Evolutionary conservation across 2,329 filamentous ascomycete species (phyloP).

Genomic region (Scedosporium dehoogii): DNA sequence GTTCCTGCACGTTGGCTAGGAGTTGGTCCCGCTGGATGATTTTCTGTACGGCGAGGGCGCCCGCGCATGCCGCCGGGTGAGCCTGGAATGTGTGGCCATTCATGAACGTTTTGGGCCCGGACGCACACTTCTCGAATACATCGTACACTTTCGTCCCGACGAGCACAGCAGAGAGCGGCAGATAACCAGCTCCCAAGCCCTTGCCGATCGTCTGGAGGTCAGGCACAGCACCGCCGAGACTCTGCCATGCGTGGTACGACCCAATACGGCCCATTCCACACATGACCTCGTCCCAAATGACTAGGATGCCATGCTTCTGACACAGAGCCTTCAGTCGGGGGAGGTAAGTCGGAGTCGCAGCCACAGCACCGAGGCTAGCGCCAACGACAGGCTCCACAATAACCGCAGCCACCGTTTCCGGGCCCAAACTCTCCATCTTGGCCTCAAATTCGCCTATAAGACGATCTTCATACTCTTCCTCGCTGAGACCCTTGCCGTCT

Average conservation of each 20-base stretch:
- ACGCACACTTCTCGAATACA: conserved; percentile 32
- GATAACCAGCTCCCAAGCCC: conserved; percentile 46
- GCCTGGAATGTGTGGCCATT: conserved; percentile 49
- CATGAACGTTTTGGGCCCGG: conserved; percentile 29
- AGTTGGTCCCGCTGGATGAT: conserved; percentile 25
- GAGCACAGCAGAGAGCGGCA: conserved; percentile 44
- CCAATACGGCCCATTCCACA: conserved; percentile 55
- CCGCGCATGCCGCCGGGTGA: conserved; percentile 27
- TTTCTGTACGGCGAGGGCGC: conserved; percentile 26
- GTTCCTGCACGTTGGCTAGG: conserved; percentile 19
- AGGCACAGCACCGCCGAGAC: conserved; percentile 37
- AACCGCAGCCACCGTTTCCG: conserved; percentile 36
- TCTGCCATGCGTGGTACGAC: conserved; percentile 53
- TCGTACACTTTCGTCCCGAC: conserved; percentile 39
- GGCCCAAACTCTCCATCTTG: conserved; percentile 34
- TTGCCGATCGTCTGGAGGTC: conserved; percentile 52
- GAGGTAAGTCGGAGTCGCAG: conserved; percentile 43
- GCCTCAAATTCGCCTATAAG: conserved; percentile 34
- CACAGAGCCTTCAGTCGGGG: conserved; percentile 43
- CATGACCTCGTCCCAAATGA: conserved; percentile 58
- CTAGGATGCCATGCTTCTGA: conserved; percentile 41
- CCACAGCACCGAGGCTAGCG: conserved; percentile 39
- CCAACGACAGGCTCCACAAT: conserved; percentile 40
- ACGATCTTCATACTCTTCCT: conserved; percentile 27
- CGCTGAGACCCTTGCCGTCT: conserved; percentile 19